Evolutionary conservation across 768 basidiomycete genomes (phyloP).

Genomic region (Pisolithus sp.): DNA sequence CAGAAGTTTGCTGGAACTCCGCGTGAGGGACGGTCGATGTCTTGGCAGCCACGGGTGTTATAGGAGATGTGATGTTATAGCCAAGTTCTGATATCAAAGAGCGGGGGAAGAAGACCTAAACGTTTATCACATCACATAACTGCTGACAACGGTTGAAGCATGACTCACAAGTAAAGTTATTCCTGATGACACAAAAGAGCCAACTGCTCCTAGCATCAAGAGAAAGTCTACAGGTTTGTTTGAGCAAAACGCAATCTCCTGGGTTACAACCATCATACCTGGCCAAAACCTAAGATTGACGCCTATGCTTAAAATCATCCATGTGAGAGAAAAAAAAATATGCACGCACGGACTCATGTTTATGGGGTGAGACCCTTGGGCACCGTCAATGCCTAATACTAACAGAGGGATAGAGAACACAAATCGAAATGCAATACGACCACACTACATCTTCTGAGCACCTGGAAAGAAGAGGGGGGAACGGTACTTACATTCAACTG

Average conservation of each 20-base stretch:
- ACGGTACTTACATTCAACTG: slow-evolving; percentile 60
- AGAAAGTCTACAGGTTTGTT: slow-evolving; percentile 48
- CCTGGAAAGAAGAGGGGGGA: not conserved
- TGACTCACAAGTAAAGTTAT: slow-evolving; percentile 68
- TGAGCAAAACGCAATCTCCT: not conserved
- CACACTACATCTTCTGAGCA: slow-evolving; percentile 35
- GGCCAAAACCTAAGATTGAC: slow-evolving; percentile 45
- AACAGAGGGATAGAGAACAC: slow-evolving; percentile 66
- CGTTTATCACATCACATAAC: not conserved
- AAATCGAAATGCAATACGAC: slow-evolving; percentile 72
- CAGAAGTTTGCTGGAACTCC: slow-evolving; percentile 13
- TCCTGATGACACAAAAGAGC: slow-evolving; percentile 72
- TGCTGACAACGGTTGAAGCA: not conserved
- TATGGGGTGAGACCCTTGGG: slow-evolving; percentile 44
- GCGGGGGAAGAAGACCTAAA: slow-evolving; percentile 73
- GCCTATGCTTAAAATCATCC: not conserved
- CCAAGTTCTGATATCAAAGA: slow-evolving; percentile 61
- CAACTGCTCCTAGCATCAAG: slow-evolving; percentile 64
- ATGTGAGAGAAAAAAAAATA: slow-evolving; percentile 1
- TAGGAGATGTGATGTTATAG: slow-evolving; percentile 36
- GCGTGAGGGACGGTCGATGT: slow-evolving; percentile 18
- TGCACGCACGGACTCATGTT: slow-evolving; percentile 49
- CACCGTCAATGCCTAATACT: slow-evolving; percentile 58
- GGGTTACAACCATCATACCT: slow-evolving; percentile 33
- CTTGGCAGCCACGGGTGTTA: slow-evolving; percentile 19